Base-by-base conservation (phyloP, 139 green algal genomes). In the Micractinium conductrix region DNA sequence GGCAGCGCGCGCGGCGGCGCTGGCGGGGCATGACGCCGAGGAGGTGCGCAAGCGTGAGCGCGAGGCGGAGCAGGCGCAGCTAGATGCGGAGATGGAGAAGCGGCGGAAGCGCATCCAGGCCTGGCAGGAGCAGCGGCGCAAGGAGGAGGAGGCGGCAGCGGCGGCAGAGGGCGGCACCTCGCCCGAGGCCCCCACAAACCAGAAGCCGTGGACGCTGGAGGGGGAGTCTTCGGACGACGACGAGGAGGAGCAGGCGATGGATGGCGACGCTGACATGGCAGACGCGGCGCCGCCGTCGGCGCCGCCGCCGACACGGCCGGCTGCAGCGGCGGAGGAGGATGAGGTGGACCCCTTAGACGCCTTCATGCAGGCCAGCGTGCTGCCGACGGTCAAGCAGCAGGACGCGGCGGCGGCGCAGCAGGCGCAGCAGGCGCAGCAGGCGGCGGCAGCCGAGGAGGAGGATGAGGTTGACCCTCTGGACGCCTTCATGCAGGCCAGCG, bases 261-360 rank as follows among this genome's bases (percentile, higher is more conserved):
- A 55, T 62, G 50, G 30, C 38, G 81, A 82, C 33, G 85, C 6
- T 12, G 75, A 82, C 16, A 71, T 10, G 0, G 76, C 73, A 1
- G 65, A 35, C 0, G 85, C 24, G 48, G 3, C 2, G 62, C n/a
- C 4, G 48, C 33, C 17, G 71, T 2, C 24, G 62, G 4, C 0
- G 62, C 35, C 48, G 70, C 78, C 37, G 75, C 3, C 74, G 8
- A 6, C 48, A 75, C 40, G 69, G 22, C 69, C 65, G 10, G 50
- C 78, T 35, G 69, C 45, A 28, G 80, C 71, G 7, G 87, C 70
- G 37, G 84, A 89, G 22, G 89, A 91, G 22, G 93, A 94, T 8
- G 96, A 97, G 48, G 89, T 94, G 9, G 97, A 99, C 86, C 96
- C 96, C 1, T 81, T 99, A 85, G 96, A 99, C 76, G 95, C 94